Percentiles rank a stretch among this genome's conserved stretches.
phyloP scores from a whole-genome alignment of 805 yeast genomes.

The Suhomyces canberraensis region DNA sequence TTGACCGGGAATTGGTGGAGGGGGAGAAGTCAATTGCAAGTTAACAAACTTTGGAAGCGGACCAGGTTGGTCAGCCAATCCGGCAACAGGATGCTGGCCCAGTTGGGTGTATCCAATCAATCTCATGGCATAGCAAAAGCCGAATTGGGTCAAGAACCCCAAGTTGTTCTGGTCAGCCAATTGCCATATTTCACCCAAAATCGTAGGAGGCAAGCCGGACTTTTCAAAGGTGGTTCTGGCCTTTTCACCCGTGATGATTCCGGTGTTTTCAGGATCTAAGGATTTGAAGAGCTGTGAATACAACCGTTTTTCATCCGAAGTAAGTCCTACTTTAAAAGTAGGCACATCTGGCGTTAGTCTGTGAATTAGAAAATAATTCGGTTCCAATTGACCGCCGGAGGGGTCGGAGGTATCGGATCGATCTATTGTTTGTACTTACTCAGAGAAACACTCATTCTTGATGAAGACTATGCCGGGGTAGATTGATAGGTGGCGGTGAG shows the following conservation, averaged over 20 bases:
- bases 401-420: neutral
- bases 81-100: slow-evolving; percentile 55
- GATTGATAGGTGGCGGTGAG: too few species aligned
- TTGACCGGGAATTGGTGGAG: slow-evolving; percentile 9
- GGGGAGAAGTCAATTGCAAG: slow-evolving; percentile 15
- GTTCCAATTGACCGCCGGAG: neutral
- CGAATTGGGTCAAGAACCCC: slow-evolving; percentile 78
- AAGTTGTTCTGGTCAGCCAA: slow-evolving; percentile 84
- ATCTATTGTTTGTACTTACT: slow-evolving; percentile 16
- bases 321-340: slow-evolving; percentile 45
- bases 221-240: slow-evolving; percentile 82
- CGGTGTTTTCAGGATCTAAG: slow-evolving; percentile 74
- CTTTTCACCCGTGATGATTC: slow-evolving; percentile 83
- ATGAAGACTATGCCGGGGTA: too few species aligned
- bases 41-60: slow-evolving; percentile 61
- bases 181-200: slow-evolving; percentile 91
- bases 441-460: slow-evolving; percentile 24
- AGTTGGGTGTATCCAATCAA: slow-evolving; percentile 83
- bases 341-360: slow-evolving; percentile 25
- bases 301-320: slow-evolving; percentile 72
- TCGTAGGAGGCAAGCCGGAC: slow-evolving; percentile 74
- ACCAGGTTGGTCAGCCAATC: slow-evolving; percentile 54
- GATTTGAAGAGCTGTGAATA: slow-evolving; percentile 75
- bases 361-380: too few species aligned
- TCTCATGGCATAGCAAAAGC: slow-evolving; percentile 84